A percentile compares a stretch with the other conserved stretches of the same genome.
phyloP scores from a whole-genome alignment of 331 rosid species.

The Acacia concinna region DNA sequence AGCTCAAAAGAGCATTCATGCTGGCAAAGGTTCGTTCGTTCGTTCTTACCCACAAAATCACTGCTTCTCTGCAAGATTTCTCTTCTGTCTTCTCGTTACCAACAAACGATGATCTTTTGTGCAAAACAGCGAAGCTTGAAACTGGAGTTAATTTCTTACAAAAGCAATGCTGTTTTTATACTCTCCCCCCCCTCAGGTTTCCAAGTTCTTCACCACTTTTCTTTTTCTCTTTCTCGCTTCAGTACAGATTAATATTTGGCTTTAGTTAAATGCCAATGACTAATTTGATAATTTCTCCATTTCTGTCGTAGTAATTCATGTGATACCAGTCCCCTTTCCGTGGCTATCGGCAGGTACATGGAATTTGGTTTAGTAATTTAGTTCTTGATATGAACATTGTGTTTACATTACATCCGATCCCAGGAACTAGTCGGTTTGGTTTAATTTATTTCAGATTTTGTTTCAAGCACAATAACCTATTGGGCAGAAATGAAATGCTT shows the following conservation, averaged over 20 bases:
- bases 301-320: slow-evolving; percentile 33
- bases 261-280: neutral
- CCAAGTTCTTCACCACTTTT: neutral
- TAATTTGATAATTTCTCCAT: neutral
- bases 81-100: neutral
- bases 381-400: neutral
- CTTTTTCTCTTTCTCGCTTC: too few relatives aligned
- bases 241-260: slow-evolving; percentile 10
- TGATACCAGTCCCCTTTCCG: slow-evolving; percentile 42
- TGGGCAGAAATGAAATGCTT: slow-evolving; percentile 62
- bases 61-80: neutral
- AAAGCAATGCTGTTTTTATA: slow-evolving; percentile 50
- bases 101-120: slow-evolving; percentile 3
- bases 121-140: slow-evolving; percentile 63
- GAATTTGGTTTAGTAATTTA: slow-evolving; percentile 23
- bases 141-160: slow-evolving; percentile 59
- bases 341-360: slow-evolving; percentile 56
- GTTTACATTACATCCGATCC: neutral
- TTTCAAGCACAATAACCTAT: slow-evolving; percentile 60
- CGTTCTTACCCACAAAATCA: neutral
- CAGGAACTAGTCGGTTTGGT: slow-evolving; percentile 4
- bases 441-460: slow-evolving; percentile 43
- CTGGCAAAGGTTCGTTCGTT: slow-evolving; percentile 55
- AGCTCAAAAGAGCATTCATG: slow-evolving; percentile 66
- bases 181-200: slow-evolving; percentile 57